A percentile compares a stretch with the other conserved stretches of the same genome.
These are phyloP conservation scores for Penicillium coffeae DNA, from an alignment of 495 filamentous ascomycete genomes.

Conservation along the genomic window DNA sequence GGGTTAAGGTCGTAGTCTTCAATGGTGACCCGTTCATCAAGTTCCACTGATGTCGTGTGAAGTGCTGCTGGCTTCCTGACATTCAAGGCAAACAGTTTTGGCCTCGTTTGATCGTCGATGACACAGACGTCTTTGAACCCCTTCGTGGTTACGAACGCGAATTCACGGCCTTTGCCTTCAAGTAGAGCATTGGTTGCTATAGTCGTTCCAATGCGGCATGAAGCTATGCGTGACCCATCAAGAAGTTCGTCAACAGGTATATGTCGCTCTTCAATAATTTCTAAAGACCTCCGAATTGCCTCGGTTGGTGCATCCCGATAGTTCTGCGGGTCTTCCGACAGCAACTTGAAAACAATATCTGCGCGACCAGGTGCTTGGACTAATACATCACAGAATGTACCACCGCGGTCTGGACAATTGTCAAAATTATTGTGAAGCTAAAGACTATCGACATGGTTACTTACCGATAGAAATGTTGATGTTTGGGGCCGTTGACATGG, in stretches of 20 bases:
- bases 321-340: slow-evolving; percentile 74
- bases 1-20: slow-evolving; percentile 3
- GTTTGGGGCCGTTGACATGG: background rate
- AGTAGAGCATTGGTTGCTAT: slow-evolving; percentile 20
- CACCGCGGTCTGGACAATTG: slow-evolving; percentile 16
- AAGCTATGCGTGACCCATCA: slow-evolving; percentile 14
- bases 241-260: slow-evolving; percentile 9
- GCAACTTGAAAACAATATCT: slow-evolving; percentile 66
- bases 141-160: slow-evolving; percentile 12
- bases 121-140: slow-evolving; percentile 16
- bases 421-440: background rate
- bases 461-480: slow-evolving; percentile 4
- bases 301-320: slow-evolving; percentile 76
- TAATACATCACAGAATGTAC: slow-evolving; percentile 25
- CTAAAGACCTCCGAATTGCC: slow-evolving; percentile 73
- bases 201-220: slow-evolving; percentile 18
- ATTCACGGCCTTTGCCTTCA: slow-evolving; percentile 16
- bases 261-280: slow-evolving; percentile 55
- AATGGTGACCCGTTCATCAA: slow-evolving; percentile 1
- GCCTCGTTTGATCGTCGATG: slow-evolving; percentile 18
- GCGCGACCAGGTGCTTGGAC: slow-evolving; percentile 16
- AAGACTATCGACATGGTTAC: background rate
- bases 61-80: slow-evolving; percentile 6
- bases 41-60: background rate
- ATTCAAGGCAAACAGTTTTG: slow-evolving; percentile 15